Percentiles rank a stretch among this genome's conserved stretches.
These are phyloP conservation scores for Anethum foeniculum DNA, from an alignment of 140 eudicot genomes.

Conservation along the genomic window DNA sequence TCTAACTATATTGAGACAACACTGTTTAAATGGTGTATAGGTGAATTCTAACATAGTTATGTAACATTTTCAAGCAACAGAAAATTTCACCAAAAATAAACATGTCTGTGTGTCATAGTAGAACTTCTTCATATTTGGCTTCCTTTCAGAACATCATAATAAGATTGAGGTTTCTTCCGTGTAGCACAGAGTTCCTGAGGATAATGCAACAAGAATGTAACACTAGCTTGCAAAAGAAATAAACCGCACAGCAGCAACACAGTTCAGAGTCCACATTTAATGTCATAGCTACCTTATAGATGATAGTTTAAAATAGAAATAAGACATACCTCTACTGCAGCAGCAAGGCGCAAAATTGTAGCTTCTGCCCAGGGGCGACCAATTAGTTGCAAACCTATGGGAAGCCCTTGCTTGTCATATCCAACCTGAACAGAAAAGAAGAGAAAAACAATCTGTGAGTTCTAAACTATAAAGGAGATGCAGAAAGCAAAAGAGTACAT, in stretches of 20 bases:
- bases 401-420: constrained; percentile 94
- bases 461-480: not conserved
- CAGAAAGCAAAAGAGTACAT: not conserved
- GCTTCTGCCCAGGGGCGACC: constrained; percentile 99
- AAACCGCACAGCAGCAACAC: not conserved
- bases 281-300: not conserved
- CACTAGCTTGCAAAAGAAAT: not conserved
- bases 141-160: constrained; percentile 57
- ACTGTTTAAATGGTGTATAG: not conserved
- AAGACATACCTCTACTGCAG: constrained; percentile 68
- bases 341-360: constrained; percentile 77
- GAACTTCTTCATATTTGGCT: constrained; percentile 11
- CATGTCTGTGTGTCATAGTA: not conserved
- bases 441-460: not conserved
- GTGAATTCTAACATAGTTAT: not conserved
- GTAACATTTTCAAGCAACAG: not conserved
- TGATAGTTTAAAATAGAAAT: not conserved
- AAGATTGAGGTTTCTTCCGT: constrained; percentile 60
- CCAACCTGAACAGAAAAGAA: constrained; percentile 49
- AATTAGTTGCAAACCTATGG: constrained; percentile 82
- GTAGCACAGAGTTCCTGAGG: constrained; percentile 47
- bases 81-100: not conserved
- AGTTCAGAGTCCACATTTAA: not conserved
- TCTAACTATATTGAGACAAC: not conserved
- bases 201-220: not conserved